These are phyloP conservation scores for Aspergillus unguis DNA, from an alignment of 2,329 filamentous ascomycete genomes.

Conservation along the genomic window DNA sequence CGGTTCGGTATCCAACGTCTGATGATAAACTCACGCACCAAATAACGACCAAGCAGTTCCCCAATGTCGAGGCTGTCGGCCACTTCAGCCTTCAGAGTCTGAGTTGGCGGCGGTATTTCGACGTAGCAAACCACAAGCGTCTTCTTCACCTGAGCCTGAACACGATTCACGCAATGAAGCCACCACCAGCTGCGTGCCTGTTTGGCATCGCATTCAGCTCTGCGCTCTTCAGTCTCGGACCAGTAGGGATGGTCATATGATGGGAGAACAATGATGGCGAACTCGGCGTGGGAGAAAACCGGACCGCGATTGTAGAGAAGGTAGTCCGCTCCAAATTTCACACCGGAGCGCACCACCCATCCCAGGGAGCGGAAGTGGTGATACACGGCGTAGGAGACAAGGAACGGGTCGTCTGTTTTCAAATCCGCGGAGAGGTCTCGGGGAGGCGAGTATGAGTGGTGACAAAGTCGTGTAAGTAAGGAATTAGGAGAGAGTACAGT, in stretches of 20 bases:
- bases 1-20: constrained; percentile 83
- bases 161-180: constrained; percentile 82
- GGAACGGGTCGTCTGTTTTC: constrained; percentile 75
- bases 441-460: constrained; percentile 67
- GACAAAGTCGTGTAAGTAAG: constrained; percentile 66
- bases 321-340: constrained; percentile 94
- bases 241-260: constrained; percentile 74
- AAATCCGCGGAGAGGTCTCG: constrained; percentile 45
- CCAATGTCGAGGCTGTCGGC: constrained; percentile 54
- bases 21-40: constrained; percentile 74
- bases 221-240: constrained; percentile 50
- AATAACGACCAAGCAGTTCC: constrained; percentile 64
- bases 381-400: constrained; percentile 83
- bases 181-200: constrained; percentile 48
- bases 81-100: constrained; percentile 31
- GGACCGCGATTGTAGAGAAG: constrained; percentile 91
- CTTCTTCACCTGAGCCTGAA: constrained; percentile 86
- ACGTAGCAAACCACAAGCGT: constrained; percentile 87
- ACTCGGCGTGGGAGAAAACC: constrained; percentile 92
- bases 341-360: constrained; percentile 87
- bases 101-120: constrained; percentile 70
- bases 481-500: constrained; percentile 51
- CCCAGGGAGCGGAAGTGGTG: constrained; percentile 95
- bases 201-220: constrained; percentile 50
- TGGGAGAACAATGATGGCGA: constrained; percentile 79